Base-by-base conservation (phyloP, 2,329 filamentous ascomycete species). In the Herpotrichia juniperi region DNA sequence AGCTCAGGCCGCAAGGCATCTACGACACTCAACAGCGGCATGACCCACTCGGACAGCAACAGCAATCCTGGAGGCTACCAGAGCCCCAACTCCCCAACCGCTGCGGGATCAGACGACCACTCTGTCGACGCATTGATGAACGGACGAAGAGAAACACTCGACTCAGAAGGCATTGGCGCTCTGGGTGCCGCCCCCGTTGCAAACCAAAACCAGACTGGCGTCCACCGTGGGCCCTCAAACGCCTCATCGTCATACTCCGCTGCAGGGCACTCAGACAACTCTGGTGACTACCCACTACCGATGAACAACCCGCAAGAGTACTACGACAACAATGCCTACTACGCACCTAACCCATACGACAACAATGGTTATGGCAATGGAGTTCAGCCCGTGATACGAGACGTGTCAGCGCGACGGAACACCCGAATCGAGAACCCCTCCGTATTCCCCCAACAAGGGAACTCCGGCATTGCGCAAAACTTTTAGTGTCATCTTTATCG, bases 161-260 rank as follows among this genome's bases (percentile, higher is more conserved):
- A 93, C 63, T 88, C 88, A 46, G 92, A 96, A 71, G 90, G 91
- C 40, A 83, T 96, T 31, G 91, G 89, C 46, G 90, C 88, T 35
- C 87, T 96, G 76, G 91, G 91, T 2, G 77, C 76, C 25, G 82
- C 73, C 39, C 89, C 90, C 11, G 81, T 84, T 12, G 82, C 88
- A 22, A 81, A 84, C 50, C 83, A 84, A 55, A 88, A 89, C 73
- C 63, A 67, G 39, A 51, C 54, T 6, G 90, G 91, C 60, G 89
- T 97, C 30, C 90, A 89, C 60, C 89, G 94, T 48, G 94, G 94
- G 1, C 87, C 91, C 1, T 97, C 93, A 5, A 97, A 97, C 68
- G 94, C 94, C 5, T 99, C 94, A 0, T 97, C 94, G 0, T 93
- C 91, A 1, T 99, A 97, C 77, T 97, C 93, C 58, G 88, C 87